phyloP scores from a whole-genome alignment of 2,329 filamentous ascomycete species.

The Colletotrichum sidae region DNA sequence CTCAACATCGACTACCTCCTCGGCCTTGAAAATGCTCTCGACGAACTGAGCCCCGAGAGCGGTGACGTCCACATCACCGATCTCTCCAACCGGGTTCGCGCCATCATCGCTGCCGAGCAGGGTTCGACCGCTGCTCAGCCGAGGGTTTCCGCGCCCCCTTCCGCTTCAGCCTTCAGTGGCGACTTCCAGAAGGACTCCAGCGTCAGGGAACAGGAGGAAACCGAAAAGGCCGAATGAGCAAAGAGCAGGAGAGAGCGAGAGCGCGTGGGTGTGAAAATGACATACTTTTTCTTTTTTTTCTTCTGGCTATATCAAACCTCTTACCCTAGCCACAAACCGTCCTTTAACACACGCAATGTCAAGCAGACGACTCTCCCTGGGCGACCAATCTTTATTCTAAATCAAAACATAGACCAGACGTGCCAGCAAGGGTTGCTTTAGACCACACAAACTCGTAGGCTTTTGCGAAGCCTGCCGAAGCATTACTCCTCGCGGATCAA shows the following conservation, averaged over 20 bases:
- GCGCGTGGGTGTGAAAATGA: neutral
- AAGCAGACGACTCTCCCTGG: too few relatives aligned
- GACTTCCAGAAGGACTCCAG: constrained; percentile 42
- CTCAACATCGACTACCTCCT: constrained; percentile 92
- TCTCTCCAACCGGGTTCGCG: constrained; percentile 77
- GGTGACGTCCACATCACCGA: constrained; percentile 88
- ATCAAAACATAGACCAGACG: constrained; percentile 32
- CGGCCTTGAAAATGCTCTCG: constrained; percentile 79
- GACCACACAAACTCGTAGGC: constrained; percentile 23
- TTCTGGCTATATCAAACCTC: too few relatives aligned
- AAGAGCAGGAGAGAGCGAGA: neutral
- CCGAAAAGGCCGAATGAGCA: constrained; percentile 57
- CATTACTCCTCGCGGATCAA: too few relatives aligned
- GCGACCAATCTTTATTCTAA: constrained; percentile 1
- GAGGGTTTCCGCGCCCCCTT: constrained; percentile 16
- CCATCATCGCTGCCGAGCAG: constrained; percentile 60
- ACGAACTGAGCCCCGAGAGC: constrained; percentile 78
- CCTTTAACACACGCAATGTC: too few relatives aligned
- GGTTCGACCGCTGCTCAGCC: constrained; percentile 6
- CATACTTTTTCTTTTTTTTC: constrained; percentile 3
- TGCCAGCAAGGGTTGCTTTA: constrained; percentile 24
- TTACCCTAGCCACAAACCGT: neutral
- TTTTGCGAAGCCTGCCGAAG: too few relatives aligned
- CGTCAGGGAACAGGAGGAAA: constrained; percentile 67
- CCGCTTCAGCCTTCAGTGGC: constrained; percentile 25